Evolutionary conservation across 495 filamentous ascomycete species (phyloP).

Genomic region (Neurospora pannonica): DNA sequence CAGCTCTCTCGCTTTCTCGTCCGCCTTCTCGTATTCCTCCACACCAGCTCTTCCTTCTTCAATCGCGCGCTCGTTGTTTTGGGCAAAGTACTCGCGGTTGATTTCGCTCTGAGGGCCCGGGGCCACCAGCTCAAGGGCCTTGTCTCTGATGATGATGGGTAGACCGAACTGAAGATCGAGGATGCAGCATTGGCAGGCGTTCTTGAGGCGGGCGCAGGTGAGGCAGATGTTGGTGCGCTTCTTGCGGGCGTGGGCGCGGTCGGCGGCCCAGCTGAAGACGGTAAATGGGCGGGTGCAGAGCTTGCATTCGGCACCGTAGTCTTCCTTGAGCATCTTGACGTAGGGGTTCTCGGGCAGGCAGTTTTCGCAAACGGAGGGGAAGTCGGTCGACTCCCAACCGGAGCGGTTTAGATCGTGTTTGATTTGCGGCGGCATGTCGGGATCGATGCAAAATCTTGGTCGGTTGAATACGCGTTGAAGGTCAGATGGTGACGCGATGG

Average conservation of each 20-base stretch:
- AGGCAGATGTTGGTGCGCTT: constrained; percentile 87
- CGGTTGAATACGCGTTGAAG: neutral
- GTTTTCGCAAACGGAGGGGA: constrained; percentile 55
- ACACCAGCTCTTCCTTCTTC: constrained; percentile 74
- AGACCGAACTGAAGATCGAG: constrained; percentile 91
- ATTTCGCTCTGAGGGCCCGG: constrained; percentile 83
- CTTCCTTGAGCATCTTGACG: constrained; percentile 97
- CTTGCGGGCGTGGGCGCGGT: constrained; percentile 75
- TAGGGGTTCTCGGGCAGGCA: constrained; percentile 96
- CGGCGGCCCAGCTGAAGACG: constrained; percentile 85
- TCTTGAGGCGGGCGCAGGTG: constrained; percentile 90
- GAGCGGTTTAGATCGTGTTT: constrained; percentile 96
- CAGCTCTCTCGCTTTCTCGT: constrained; percentile 88
- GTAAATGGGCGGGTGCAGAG: constrained; percentile 94
- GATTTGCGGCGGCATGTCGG: constrained; percentile 51
- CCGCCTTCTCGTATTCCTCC: constrained; percentile 89
- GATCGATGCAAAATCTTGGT: neutral
- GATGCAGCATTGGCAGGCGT: constrained; percentile 99
- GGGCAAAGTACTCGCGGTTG: constrained; percentile 95
- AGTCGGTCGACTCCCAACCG: constrained; percentile 89
- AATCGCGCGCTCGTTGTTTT: constrained; percentile 90
- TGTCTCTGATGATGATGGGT: constrained; percentile 87
- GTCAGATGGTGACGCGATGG: neutral
- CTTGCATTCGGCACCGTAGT: constrained; percentile 75
- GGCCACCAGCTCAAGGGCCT: constrained; percentile 94